Evolutionary conservation across 2,329 filamentous ascomycete genomes (phyloP), one percentile per base, ranked within the genome.

Genomic region (Cladophialophora psammophila): DNA sequence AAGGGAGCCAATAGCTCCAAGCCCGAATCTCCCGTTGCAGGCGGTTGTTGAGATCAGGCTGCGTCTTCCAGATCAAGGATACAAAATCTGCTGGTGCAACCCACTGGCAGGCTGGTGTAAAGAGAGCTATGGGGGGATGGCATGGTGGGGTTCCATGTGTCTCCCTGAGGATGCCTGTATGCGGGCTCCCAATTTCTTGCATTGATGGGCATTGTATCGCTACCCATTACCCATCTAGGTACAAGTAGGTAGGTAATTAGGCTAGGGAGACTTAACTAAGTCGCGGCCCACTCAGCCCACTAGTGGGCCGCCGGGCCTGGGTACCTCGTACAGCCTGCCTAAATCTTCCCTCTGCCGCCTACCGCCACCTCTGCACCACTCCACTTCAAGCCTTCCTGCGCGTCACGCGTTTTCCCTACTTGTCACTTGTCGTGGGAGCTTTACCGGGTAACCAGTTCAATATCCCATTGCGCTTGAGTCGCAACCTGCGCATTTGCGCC

Each of bases 311-410:
- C 26, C 26, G 26, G 26, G 26, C 26, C 26, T 26, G 3, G 26
- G 26, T 2, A 26, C 26, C 26, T 26, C 26, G 26, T 26, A 26
- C 26, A 2, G 26, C 26, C 26, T 26, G 3, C 26, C 26, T 26
- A 26, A 26, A 26, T 26, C 26, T 26, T 26, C 26, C 26, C 3
- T 26, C 26, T 2, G 26, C 26, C 26, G 26, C 26, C 20, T 13
- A 8, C 45, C 45, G 26, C 45, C 18, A 18, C 20, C 20, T 10
- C 45, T 31, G 35, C n/a, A 56, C 5, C n/a, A 53, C 58, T 42
- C 59, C 54, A 50, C 48, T 40, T 34, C 58, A 55, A 34, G 15
- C 53, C 53, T 13, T 31, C 32, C 32, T 55, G 31, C 53, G 53
- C 53, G 53, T 55, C 53, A 20, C 53, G 53, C 32, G 53, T 55